These are phyloP conservation scores for Verticillium alfalfae DNA, from an alignment of 2,329 filamentous ascomycete species.

Conservation along the genomic window DNA sequence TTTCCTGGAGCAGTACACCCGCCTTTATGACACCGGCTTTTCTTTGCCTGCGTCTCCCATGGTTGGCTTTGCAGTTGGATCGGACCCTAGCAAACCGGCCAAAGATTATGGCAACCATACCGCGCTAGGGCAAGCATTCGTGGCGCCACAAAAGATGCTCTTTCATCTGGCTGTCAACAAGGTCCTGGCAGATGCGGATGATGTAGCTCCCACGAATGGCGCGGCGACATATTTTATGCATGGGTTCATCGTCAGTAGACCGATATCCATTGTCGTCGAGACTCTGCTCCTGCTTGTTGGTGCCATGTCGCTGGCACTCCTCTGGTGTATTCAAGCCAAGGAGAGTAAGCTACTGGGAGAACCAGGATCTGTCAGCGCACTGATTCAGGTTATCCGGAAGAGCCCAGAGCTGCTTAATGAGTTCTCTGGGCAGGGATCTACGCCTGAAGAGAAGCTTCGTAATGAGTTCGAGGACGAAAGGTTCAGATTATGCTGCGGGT, in stretches of 20 bases:
- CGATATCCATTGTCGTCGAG: conserved; percentile 22
- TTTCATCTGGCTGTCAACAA: conserved; percentile 20
- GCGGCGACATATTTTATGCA: conserved; percentile 10
- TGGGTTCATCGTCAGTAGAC: conserved; percentile 26
- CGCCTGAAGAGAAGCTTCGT: conserved; percentile 3
- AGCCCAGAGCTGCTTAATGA: conserved; percentile 13
- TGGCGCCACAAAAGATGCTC: conserved; percentile 18
- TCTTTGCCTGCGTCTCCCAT: conserved; percentile 19
- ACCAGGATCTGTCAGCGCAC: not conserved
- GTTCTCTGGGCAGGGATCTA: conserved; percentile 10
- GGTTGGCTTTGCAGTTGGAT: conserved; percentile 25
- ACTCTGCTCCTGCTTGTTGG: conserved; percentile 10
- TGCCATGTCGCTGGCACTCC: no score
- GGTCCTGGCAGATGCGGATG: not conserved
- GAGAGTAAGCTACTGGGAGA: no score
- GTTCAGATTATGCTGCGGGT: conserved; percentile 11
- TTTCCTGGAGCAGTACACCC: conserved; percentile 18
- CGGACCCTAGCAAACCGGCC: conserved; percentile 2
- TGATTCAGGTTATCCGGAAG: not conserved
- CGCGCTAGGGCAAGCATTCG: conserved; percentile 10
- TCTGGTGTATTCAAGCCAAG: no score
- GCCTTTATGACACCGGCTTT: conserved; percentile 8
- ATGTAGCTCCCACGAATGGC: not conserved
- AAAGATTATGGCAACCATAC: conserved; percentile 1
- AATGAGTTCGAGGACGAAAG: conserved; percentile 6